Base-by-base conservation (phyloP, 2,329 filamentous ascomycete species). In the Xylaria digitata region DNA sequence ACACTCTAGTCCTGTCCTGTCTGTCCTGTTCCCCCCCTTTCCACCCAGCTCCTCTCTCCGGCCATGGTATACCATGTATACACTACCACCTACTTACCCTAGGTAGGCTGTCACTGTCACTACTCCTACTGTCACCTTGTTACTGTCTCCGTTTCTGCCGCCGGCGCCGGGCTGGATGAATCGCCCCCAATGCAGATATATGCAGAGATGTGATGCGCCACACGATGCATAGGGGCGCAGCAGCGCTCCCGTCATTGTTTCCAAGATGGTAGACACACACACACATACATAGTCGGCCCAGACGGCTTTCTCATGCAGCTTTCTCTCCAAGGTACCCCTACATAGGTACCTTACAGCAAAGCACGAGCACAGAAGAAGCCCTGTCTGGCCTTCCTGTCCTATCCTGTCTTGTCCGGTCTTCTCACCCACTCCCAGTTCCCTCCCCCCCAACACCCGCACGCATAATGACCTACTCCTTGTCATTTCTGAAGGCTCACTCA, bases 401-500 rank as follows among this genome's bases (percentile, higher is more conserved):
- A 43, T 61, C 37, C 55, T 52, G 55, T 53, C 13, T 34, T 57
- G 60, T 40, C 19, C 45, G 37, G 53, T n/a, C 52, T 43, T 61
- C 60, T 57, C 54, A 21, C 52, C 63, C 60, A 49, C 55, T 61
- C 63, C 59, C 42, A 65, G 49, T 60, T 63, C 70, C 34, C 34
- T 13, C 34, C 43, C 53, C 56, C 61, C 55, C 62, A 58, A 65
- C 55, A 63, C 70, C 71, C 68, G 69, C 69, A 70, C 68, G 69
- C 69, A 70, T 71, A 67, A 72, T 70, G 67, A 55, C 67, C 68
- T 63, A 17, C 65, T 75, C 73, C 73, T 75, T 72, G 74, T 74
- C 73, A 70, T 72, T 70, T 68, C 67, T 66, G 65, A 74, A 75
- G 54, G 70, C 73, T 76, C 70, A 71, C 74, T 73, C 73, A 73